These are phyloP conservation scores for Trametes villosa DNA, from an alignment of 768 basidiomycete species.

Conservation along the genomic window DNA sequence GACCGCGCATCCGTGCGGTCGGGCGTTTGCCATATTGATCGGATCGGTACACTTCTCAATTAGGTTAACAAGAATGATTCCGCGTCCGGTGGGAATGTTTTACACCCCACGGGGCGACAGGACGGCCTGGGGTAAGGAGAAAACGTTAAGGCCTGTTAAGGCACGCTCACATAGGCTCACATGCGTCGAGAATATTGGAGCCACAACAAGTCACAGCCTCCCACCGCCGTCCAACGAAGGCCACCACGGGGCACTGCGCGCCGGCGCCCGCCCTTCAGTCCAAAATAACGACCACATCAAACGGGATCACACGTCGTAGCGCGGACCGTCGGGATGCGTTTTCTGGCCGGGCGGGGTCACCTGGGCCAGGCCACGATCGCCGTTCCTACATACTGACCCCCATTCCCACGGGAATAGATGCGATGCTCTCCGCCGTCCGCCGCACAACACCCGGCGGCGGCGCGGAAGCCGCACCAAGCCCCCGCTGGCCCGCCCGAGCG, in stretches of 20 bases:
- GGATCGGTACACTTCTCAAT: constrained; percentile 5
- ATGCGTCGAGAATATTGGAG: background rate
- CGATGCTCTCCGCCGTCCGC: too few species aligned
- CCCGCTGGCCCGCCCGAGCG: too few species aligned
- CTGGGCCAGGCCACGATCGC: background rate
- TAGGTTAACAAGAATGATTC: constrained; percentile 20
- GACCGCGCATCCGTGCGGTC: background rate
- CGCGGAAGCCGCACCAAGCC: too few species aligned
- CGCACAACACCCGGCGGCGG: background rate
- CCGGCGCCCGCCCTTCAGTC: background rate
- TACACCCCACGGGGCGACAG: constrained; percentile 8
- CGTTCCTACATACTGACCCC: background rate
- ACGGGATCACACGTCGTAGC: constrained; percentile 9
- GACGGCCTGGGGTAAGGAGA: constrained; percentile 6
- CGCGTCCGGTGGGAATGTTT: constrained; percentile 5
- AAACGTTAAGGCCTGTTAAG: background rate
- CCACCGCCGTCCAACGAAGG: background rate
- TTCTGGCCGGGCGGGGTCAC: background rate
- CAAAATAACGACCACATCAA: constrained; percentile 10
- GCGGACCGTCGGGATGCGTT: constrained; percentile 9
- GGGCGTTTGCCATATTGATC: background rate
- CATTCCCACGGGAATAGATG: constrained; percentile 1
- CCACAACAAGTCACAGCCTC: background rate
- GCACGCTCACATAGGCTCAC: background rate
- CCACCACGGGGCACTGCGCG: background rate